Conservation (phyloP, 495 filamentous ascomycete species). For the Astrothelium macrocarpum region DNA sequence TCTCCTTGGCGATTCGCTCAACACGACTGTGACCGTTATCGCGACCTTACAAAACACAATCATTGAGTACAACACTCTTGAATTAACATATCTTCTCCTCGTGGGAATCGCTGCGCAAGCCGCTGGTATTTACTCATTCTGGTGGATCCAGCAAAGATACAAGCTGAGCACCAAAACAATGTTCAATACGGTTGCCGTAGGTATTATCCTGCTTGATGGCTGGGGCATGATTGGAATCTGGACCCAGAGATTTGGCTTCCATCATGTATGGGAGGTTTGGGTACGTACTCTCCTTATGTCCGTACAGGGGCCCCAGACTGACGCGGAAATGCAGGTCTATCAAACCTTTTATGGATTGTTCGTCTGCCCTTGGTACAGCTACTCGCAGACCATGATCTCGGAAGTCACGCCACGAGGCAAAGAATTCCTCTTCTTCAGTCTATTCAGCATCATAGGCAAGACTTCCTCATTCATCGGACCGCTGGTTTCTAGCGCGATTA, state of each 20-base stretch:
- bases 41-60: conserved; percentile 53
- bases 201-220: conserved; percentile 49
- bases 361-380: conserved; percentile 61
- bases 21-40: conserved; percentile 60
- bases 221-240: conserved; percentile 63
- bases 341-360: conserved; percentile 56
- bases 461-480: conserved; percentile 56
- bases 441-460: conserved; percentile 58
- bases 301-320: not conserved
- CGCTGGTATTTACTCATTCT: conserved; percentile 52
- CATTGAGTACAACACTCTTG: conserved; percentile 50
- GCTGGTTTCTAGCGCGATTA: conserved; percentile 55
- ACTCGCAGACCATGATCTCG: conserved; percentile 58
- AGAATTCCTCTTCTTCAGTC: conserved; percentile 57
- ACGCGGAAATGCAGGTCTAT: conserved; percentile 32
- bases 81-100: conserved; percentile 52
- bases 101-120: conserved; percentile 55
- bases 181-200: conserved; percentile 50
- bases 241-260: conserved; percentile 52
- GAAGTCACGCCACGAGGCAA: conserved; percentile 56
- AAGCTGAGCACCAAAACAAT: conserved; percentile 49
- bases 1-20: conserved; percentile 53
- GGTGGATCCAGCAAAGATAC: conserved; percentile 46
- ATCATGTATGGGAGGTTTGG: conserved; percentile 55
- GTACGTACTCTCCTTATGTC: conserved; percentile 1